Base-by-base conservation (phyloP, 2,329 filamentous ascomycete species). In the Beauveria sp. region DNA sequence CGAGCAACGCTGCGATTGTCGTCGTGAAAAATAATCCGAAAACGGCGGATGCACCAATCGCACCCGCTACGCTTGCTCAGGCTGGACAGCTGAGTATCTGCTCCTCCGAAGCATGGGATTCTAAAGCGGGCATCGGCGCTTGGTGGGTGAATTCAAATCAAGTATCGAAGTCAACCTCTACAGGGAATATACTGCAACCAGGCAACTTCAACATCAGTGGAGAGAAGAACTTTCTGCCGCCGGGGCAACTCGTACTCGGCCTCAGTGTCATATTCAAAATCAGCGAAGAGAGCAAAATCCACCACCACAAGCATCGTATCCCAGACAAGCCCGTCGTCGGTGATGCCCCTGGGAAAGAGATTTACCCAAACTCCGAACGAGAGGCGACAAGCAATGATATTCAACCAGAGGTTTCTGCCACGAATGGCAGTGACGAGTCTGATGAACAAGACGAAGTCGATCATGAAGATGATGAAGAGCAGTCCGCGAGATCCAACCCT, bases 131-230 rank as follows among this genome's bases (percentile, higher is more conserved):
- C 18, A 96, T 97, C 90, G 88, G 90, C 20, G 92, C 93, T 9
- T 99, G 91, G 88, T 99, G 94, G 94, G 93, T 96, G 0, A 86
- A 88, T 64, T 88, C 90, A 2, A 87, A 93, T 59, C 92, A 97
- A 72, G 91, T 99, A 0, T 91, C 90, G 10, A 97, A 97, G 75
- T 90, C 86, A 40, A 87, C 89, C 0, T 81, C 86, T 1, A 85
- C 84, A 0, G 93, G 93, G 26, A 92, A 96, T 66, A 93, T 90
- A 67, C 75, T 99, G 7, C 83, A 86, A 0, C 80, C 84, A 0
- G 94, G 93, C 20, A 84, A 84, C 64, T 97, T 99, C 71, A 84
- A 87, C 73, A 81, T 97, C 53, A 83, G 84, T 43, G 93, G 92
- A 2, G 89, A 90, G 75, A 97, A 97, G 77, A 96, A 96, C 69